Evolutionary conservation across 768 basidiomycete genomes (phyloP).

Genomic region (Bullera alba): DNA sequence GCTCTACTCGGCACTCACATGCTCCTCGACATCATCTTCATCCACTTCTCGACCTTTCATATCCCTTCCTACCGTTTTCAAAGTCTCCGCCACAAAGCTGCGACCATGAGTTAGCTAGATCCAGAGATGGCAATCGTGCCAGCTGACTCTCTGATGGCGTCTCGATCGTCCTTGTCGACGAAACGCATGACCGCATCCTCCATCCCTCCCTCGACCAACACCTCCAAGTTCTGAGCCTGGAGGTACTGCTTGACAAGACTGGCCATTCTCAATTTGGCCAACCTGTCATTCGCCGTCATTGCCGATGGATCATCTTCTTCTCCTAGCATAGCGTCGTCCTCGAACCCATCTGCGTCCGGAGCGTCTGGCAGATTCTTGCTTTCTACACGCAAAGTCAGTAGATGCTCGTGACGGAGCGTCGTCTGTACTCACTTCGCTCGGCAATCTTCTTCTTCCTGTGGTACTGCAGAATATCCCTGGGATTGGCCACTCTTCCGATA

Average conservation of each 20-base stretch:
- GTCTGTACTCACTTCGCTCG: constrained; percentile 30
- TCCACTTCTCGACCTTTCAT: constrained; percentile 36
- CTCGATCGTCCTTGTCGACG: constrained; percentile 94
- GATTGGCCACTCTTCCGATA: constrained; percentile 82
- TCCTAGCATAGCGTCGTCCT: constrained; percentile 64
- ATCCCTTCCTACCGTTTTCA: constrained; percentile 38
- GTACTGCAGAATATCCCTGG: constrained; percentile 85
- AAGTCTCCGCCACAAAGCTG: constrained; percentile 47
- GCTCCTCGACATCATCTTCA: constrained; percentile 45
- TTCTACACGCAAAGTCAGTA: constrained; percentile 17
- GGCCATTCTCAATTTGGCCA: constrained; percentile 74
- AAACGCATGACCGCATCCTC: constrained; percentile 88
- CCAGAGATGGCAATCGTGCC: neutral
- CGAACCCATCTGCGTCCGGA: constrained; percentile 57
- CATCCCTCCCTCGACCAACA: constrained; percentile 84
- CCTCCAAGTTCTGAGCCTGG: constrained; percentile 82
- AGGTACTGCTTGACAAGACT: constrained; percentile 88
- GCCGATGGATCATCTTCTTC: constrained; percentile 55
- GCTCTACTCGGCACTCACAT: constrained; percentile 24
- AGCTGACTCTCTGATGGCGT: constrained; percentile 81
- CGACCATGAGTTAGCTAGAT: neutral
- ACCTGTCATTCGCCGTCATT: constrained; percentile 31
- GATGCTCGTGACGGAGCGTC: too few species aligned
- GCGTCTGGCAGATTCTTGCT: constrained; percentile 69
- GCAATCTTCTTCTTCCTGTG: constrained; percentile 68